A percentile compares a stretch with the other conserved stretches of the same genome.
These are phyloP conservation scores for Malus asiatica DNA, from an alignment of 306 rosid genomes.

Conservation along the genomic window DNA sequence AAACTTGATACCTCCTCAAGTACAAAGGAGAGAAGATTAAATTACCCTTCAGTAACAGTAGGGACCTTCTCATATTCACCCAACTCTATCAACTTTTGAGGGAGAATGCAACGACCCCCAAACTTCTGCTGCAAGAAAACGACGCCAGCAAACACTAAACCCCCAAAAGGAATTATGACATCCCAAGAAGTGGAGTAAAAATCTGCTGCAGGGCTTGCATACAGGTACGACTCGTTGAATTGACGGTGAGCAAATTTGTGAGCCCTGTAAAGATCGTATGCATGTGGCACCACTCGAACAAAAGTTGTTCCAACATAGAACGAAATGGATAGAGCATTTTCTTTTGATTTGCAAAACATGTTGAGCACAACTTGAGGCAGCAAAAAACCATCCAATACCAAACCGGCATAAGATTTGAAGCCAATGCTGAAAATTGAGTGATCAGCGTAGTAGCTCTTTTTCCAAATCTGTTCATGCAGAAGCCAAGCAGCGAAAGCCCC, in stretches of 20 bases:
- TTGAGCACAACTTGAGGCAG: not conserved
- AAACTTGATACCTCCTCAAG: too few relatives aligned
- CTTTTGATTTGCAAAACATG: not conserved
- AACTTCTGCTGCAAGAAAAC: slow-evolving; percentile 44
- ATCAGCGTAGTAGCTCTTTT: not conserved
- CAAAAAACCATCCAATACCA: not conserved
- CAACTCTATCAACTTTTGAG: slow-evolving; percentile 18
- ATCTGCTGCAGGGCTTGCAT: slow-evolving; percentile 33
- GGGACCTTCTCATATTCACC: slow-evolving; percentile 29
- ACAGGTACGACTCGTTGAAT: slow-evolving; percentile 19
- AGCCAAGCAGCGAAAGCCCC: not conserved
- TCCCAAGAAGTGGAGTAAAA: slow-evolving; percentile 47
- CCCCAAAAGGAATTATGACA: slow-evolving; percentile 31
- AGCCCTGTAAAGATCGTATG: slow-evolving; percentile 44
- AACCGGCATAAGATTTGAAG: not conserved
- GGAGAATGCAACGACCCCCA: slow-evolving; percentile 33
- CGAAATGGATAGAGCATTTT: not conserved
- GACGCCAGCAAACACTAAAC: slow-evolving; percentile 31
- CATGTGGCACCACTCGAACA: slow-evolving; percentile 44
- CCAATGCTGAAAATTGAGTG: too few relatives aligned
- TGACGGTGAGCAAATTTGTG: not conserved
- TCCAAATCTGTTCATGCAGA: not conserved
- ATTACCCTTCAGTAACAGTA: slow-evolving; percentile 19
- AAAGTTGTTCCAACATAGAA: slow-evolving; percentile 11
- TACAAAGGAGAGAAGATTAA: too few relatives aligned